These are phyloP conservation scores for Aspergillus fischeri DNA, from an alignment of 2,329 filamentous ascomycete genomes.

Conservation along the genomic window DNA sequence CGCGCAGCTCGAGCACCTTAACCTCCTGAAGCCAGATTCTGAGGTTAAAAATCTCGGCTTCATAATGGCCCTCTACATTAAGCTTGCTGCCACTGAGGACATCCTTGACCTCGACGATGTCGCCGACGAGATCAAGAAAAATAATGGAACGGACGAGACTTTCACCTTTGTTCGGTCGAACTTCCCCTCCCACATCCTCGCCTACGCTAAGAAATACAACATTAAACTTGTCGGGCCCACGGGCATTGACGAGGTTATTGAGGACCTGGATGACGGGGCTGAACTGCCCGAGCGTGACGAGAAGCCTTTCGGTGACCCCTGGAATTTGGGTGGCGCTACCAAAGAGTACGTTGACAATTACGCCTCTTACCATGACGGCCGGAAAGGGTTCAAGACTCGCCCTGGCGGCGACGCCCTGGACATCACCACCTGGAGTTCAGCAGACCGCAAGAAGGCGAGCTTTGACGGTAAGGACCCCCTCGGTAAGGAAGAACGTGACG, in stretches of 20 bases:
- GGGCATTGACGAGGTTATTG: conserved; percentile 22
- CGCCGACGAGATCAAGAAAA: neutral
- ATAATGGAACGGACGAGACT: neutral
- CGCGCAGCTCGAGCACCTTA: conserved; percentile 31
- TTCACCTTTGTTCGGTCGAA: neutral
- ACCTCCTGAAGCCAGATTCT: conserved; percentile 30
- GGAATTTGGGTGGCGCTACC: neutral
- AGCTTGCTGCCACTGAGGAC: neutral
- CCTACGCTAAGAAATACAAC: conserved; percentile 17
- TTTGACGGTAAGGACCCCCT: conserved; percentile 39
- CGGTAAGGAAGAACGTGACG: conserved; percentile 26
- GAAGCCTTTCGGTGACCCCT: neutral
- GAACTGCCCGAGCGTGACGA: neutral
- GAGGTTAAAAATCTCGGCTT: conserved; percentile 36
- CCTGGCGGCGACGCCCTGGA: conserved; percentile 40
- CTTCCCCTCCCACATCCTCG: conserved; percentile 4
- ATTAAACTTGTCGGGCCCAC: conserved; percentile 8
- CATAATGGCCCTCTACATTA: conserved; percentile 38
- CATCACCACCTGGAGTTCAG: conserved; percentile 31
- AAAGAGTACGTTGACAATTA: neutral
- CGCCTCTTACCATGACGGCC: neutral
- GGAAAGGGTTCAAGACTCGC: neutral
- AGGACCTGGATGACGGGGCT: conserved; percentile 14
- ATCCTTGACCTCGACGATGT: neutral
- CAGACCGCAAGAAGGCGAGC: conserved; percentile 28